A percentile compares a stretch with the other conserved stretches of the same genome.
phyloP scores from a whole-genome alignment of 805 yeast species.

The Pichia scutulata region DNA sequence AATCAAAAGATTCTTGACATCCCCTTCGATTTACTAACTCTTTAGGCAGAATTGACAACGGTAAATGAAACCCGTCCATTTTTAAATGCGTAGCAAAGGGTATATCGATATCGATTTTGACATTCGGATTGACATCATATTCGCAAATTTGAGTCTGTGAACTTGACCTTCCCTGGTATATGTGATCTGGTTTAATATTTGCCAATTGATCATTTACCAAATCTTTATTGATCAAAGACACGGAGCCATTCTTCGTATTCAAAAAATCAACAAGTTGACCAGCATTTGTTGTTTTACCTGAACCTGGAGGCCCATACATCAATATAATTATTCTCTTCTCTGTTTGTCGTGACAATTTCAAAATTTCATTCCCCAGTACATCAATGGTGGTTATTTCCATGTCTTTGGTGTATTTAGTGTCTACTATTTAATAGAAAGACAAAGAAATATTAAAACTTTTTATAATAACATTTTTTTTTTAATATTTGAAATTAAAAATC shows the following conservation, averaged over 20 bases:
- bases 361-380: neutral
- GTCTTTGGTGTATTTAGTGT: neutral
- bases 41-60: constrained; percentile 38
- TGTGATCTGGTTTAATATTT: neutral
- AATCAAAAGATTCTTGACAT: constrained; percentile 80
- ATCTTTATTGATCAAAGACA: neutral
- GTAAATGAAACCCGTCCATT: constrained; percentile 76
- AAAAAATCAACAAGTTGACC: constrained; percentile 34
- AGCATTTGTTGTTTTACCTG: constrained; percentile 74
- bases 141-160: constrained; percentile 3
- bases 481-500: neutral
- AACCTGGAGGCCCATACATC: constrained; percentile 75
- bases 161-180: neutral
- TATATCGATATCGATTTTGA: neutral
- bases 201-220: neutral
- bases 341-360: neutral
- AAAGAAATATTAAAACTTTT: too few relatives aligned
- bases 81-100: constrained; percentile 43
- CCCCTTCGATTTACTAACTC: constrained; percentile 65
- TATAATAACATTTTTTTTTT: too few relatives aligned
- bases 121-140: neutral
- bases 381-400: constrained; percentile 1
- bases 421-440: too few relatives aligned
- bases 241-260: constrained; percentile 16
- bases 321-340: constrained; percentile 41